Conservation (phyloP, 108 stramenopile species). For the Aurantiochytrium sp. region DNA sequence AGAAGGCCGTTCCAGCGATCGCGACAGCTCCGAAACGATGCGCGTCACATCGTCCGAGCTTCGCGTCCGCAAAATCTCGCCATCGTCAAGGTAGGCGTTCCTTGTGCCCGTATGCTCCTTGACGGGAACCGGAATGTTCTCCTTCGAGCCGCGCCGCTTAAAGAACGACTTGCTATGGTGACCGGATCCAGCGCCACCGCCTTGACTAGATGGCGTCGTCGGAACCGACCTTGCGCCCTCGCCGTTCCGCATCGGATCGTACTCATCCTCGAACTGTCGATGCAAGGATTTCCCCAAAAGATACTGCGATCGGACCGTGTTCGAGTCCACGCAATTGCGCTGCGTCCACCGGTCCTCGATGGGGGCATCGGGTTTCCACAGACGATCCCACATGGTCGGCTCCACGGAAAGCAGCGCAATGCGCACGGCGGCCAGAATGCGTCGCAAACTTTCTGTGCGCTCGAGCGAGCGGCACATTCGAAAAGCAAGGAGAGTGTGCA, state of each 20-base stretch:
- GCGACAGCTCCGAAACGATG: not conserved
- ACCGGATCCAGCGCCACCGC: not conserved
- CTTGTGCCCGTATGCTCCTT: not conserved
- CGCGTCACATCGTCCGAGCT: not conserved
- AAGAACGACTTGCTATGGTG: not conserved
- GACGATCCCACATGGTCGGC: not conserved
- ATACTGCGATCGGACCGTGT: not conserved
- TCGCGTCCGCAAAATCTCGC: not conserved
- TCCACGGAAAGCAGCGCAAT: not conserved
- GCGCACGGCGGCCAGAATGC: not conserved
- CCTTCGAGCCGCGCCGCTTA: not conserved
- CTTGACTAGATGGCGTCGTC: no score
- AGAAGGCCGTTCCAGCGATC: not conserved
- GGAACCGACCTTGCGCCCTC: not conserved
- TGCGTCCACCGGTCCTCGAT: not conserved
- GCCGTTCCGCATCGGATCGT: not conserved
- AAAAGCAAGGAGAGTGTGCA: slow-evolving; percentile 4
- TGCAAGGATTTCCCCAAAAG: not conserved
- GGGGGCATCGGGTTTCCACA: not conserved
- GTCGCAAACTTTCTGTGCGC: not conserved
- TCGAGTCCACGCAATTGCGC: not conserved
- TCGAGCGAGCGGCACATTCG: not conserved
- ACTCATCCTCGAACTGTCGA: slow-evolving; percentile 12
- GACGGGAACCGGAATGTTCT: not conserved
- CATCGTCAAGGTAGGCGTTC: not conserved